These are phyloP conservation scores for Dioscorea zingiberensis DNA, from an alignment of 106 monocot species.

Conservation along the genomic window DNA sequence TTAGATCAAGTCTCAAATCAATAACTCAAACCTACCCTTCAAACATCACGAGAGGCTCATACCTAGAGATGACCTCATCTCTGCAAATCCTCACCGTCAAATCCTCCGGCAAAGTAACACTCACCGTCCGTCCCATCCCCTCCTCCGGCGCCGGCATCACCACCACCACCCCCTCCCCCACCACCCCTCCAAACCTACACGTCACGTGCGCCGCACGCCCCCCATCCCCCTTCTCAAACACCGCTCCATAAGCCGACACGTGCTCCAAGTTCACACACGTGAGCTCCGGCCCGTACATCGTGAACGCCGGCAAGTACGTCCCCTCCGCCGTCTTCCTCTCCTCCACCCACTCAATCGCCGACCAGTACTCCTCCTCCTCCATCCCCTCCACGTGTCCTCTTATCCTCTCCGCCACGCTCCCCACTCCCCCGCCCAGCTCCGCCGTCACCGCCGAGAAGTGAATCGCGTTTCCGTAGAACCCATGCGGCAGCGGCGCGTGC, in stretches of 20 bases:
- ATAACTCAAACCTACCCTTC: too few relatives aligned
- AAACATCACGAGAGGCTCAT: constrained; percentile 30
- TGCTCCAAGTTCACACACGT: constrained; percentile 45
- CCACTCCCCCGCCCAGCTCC: constrained; percentile 18
- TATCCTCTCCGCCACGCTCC: constrained; percentile 14
- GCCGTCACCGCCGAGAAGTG: constrained; percentile 49
- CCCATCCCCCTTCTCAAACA: constrained; percentile 15
- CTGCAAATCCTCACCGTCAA: constrained; percentile 22
- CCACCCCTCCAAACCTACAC: constrained; percentile 22
- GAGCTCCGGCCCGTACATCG: constrained; percentile 65
- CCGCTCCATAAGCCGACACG: constrained; percentile 24
- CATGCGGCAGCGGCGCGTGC: constrained; percentile 80
- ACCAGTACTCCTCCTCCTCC: constrained; percentile 62
- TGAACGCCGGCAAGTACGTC: constrained; percentile 10
- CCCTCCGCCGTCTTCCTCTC: neutral
- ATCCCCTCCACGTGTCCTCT: constrained; percentile 21
- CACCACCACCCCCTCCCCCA: constrained; percentile 41
- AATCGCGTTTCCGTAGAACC: constrained; percentile 79
- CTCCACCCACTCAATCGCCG: constrained; percentile 42
- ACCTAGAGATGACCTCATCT: constrained; percentile 33
- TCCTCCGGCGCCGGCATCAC: constrained; percentile 27
- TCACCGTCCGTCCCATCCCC: constrained; percentile 32
- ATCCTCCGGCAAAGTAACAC: constrained; percentile 41
- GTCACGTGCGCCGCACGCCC: constrained; percentile 39
- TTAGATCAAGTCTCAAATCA: too few relatives aligned